A percentile compares a stretch with the other conserved stretches of the same genome.
Conservation (phyloP, 1,284 basidiomycete species). For the Puccinia triticina region DNA sequence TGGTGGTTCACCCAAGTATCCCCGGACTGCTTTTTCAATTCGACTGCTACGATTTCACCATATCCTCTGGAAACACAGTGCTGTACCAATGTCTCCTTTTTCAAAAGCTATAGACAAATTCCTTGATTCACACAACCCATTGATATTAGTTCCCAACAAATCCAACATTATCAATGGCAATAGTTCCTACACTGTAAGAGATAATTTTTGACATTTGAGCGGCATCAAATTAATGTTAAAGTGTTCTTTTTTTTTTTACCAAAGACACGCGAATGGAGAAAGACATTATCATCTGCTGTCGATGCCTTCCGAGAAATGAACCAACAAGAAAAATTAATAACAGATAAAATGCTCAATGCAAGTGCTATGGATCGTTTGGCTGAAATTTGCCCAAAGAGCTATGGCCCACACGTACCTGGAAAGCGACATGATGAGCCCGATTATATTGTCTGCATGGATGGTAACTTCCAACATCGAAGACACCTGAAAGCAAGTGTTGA, state of each 20-base stretch:
- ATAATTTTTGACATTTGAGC: not conserved
- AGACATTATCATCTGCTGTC: not conserved
- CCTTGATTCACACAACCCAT: constrained; percentile 2
- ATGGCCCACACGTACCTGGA: not conserved
- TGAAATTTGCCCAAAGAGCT: not conserved
- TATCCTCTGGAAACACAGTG: constrained; percentile 15
- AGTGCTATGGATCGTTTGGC: not conserved
- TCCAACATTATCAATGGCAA: not conserved
- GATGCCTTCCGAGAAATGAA: constrained; percentile 3
- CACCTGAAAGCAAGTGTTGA: constrained; percentile 10
- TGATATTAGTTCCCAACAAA: not conserved
- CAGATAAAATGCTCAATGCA: not conserved
- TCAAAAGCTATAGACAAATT: constrained; percentile 22
- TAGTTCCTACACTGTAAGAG: not conserved
- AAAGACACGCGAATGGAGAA: constrained; percentile 7
- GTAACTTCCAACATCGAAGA: not conserved
- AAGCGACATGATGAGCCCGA: not conserved
- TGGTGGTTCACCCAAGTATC: not conserved
- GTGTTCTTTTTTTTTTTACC: not conserved
- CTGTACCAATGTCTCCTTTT: not conserved
- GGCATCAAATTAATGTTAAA: too few relatives aligned
- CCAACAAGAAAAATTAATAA: not conserved
- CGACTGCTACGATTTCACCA: constrained; percentile 9
- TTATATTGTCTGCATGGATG: not conserved
- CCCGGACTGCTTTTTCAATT: constrained; percentile 12